Evolutionary conservation across 352 stramenopile species (phyloP).

Genomic region (Phytophthora constricta): DNA sequence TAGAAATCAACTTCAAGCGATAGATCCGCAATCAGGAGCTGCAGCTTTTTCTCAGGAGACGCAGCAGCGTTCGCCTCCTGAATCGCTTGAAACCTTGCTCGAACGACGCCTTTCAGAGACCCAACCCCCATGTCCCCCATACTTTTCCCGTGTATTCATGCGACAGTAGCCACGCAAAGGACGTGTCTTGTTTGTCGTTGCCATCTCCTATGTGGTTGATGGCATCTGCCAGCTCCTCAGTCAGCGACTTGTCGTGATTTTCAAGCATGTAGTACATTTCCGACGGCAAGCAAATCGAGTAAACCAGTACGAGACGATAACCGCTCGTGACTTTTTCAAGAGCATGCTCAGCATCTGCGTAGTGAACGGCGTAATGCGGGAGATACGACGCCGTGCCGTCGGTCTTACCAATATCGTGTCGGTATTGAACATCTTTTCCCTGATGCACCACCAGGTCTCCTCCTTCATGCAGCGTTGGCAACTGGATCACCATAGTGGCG

Average conservation of each 20-base stretch:
- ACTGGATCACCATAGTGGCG: conserved; percentile 42
- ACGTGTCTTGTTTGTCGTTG: neutral
- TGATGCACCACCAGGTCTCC: conserved; percentile 7
- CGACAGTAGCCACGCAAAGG: neutral
- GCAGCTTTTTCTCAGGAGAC: conserved; percentile 3
- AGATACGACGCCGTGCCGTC: conserved; percentile 6
- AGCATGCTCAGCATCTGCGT: conserved; percentile 18
- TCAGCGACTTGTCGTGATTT: neutral
- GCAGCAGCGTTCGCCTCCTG: conserved; percentile 17
- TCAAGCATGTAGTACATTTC: conserved; percentile 6
- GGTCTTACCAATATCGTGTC: conserved; percentile 15
- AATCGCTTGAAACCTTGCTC: conserved; percentile 19
- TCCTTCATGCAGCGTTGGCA: conserved; percentile 24
- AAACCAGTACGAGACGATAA: conserved; percentile 20
- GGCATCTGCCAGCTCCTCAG: conserved; percentile 8
- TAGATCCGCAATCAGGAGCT: conserved; percentile 19
- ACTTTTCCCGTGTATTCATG: neutral
- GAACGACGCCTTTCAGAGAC: conserved; percentile 23
- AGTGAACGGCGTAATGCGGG: conserved; percentile 17
- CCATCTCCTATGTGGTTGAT: conserved; percentile 3
- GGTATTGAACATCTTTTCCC: neutral
- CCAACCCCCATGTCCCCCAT: neutral
- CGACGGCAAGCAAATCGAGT: conserved; percentile 15
- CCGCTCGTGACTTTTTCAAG: conserved; percentile 16
- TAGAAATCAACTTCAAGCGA: conserved; percentile 19